These are phyloP conservation scores for Aspergillus amoenus DNA, from an alignment of 2,329 filamentous ascomycete species.

Conservation along the genomic window DNA sequence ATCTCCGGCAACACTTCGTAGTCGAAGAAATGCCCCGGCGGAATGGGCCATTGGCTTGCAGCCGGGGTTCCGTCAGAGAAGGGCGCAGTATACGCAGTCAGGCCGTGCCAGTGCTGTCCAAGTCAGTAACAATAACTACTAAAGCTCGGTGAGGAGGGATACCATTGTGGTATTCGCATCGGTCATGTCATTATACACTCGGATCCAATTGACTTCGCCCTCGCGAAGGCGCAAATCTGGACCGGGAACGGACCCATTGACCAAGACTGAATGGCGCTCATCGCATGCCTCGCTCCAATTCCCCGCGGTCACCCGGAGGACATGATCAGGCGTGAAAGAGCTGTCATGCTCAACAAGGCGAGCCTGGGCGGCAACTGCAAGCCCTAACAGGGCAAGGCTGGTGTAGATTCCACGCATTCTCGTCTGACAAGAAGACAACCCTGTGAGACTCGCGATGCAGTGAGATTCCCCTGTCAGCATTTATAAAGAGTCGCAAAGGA, in stretches of 20 bases:
- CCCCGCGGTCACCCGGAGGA: background rate
- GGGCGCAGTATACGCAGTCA: constrained; percentile 58
- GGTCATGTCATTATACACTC: constrained; percentile 59
- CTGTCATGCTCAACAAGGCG: background rate
- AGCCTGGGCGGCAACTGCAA: background rate
- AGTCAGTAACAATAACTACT: background rate
- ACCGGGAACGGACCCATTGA: constrained; percentile 56
- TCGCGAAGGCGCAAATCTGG: constrained; percentile 49
- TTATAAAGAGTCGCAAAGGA: background rate
- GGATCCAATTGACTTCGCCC: constrained; percentile 52
- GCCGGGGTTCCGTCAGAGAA: constrained; percentile 64
- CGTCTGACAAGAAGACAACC: background rate
- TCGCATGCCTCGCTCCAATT: constrained; percentile 1
- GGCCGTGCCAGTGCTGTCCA: constrained; percentile 65
- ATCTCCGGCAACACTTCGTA: constrained; percentile 59
- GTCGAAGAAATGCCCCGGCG: constrained; percentile 63
- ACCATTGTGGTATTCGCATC: constrained; percentile 59
- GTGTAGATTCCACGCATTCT: background rate
- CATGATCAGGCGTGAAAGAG: constrained; percentile 6
- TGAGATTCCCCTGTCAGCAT: background rate
- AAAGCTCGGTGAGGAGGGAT: background rate
- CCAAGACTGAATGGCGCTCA: constrained; percentile 46
- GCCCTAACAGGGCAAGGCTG: background rate
- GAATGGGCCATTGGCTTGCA: constrained; percentile 66
- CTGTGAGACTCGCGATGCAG: background rate